Percentiles rank a stretch among this genome's conserved stretches.
Conservation (phyloP, 2,329 filamentous ascomycete species). For the Neoarthrinium moseri region DNA sequence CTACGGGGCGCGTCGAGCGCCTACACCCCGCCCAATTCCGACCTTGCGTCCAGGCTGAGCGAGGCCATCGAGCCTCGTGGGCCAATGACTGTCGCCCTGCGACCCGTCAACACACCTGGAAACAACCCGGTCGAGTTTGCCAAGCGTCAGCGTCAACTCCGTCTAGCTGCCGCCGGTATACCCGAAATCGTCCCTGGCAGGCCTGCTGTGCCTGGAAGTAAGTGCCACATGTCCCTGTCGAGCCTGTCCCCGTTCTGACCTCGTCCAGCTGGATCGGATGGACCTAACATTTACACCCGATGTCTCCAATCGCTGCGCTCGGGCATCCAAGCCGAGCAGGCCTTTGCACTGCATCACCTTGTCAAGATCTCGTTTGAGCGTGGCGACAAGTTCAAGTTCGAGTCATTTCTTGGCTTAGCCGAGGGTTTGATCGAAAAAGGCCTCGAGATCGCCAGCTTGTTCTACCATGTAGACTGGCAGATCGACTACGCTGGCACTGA, state of each 20-base stretch:
- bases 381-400: constrained; percentile 94
- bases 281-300: constrained; percentile 87
- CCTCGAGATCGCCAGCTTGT: constrained; percentile 73
- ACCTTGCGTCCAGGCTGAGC: constrained; percentile 59
- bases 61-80: constrained; percentile 69
- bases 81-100: constrained; percentile 63
- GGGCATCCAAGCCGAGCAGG: constrained; percentile 74
- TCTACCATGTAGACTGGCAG: constrained; percentile 80
- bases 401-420: constrained; percentile 83
- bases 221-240: constrained; percentile 29
- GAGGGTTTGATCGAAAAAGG: constrained; percentile 86
- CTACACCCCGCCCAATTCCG: constrained; percentile 54
- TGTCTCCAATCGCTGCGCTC: constrained; percentile 83
- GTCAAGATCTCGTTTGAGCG: constrained; percentile 95
- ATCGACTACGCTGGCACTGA: constrained; percentile 61
- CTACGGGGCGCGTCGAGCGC: constrained; percentile 34
- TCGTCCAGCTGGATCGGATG: constrained; percentile 58
- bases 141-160: constrained; percentile 49
- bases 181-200: constrained; percentile 41
- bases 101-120: constrained; percentile 71
- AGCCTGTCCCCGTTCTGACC: constrained; percentile 17
- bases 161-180: constrained; percentile 21
- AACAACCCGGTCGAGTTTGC: constrained; percentile 71
- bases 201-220: constrained; percentile 62
- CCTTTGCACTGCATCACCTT: constrained; percentile 89